Evolutionary conservation across 225 moss, liverwort and hornwort species (phyloP).

Genomic region (Anthoceros angustus): DNA sequence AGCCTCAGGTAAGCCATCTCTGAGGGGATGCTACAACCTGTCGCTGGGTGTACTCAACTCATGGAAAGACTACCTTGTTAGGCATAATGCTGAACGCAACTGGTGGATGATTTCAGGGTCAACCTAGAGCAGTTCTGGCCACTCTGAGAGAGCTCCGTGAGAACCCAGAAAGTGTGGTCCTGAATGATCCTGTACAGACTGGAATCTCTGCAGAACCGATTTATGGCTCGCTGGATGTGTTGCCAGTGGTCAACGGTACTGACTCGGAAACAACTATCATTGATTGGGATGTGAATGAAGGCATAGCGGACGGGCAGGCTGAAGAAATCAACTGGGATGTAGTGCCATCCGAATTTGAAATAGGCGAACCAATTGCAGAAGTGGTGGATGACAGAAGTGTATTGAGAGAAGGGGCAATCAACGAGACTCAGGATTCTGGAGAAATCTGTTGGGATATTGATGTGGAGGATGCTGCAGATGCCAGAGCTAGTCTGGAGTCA

Average conservation of each 20-base stretch:
- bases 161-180: constrained; percentile 22
- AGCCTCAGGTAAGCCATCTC: constrained; percentile 26
- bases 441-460: constrained; percentile 84
- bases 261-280: constrained; percentile 24
- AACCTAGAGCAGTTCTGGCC: constrained; percentile 25
- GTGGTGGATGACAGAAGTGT: not conserved
- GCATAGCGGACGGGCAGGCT: constrained; percentile 11
- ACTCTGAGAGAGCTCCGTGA: constrained; percentile 61
- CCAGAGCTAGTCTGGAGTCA: constrained; percentile 13
- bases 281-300: constrained; percentile 57
- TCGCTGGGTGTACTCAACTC: constrained; percentile 1
- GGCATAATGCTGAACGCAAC: not conserved
- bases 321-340: constrained; percentile 32
- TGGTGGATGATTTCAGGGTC: constrained; percentile 26
- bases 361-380: not conserved
- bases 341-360: constrained; percentile 15
- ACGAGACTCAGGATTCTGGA: constrained; percentile 14
- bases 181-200: not conserved
- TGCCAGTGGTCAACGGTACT: constrained; percentile 6
- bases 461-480: constrained; percentile 37
- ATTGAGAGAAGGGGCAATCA: not conserved
- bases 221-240: constrained; percentile 8
- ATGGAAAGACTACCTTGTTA: not conserved
- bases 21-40: not conserved
- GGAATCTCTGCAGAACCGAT: constrained; percentile 8